Conservation (phyloP, 352 stramenopile genomes). For the Phytophthora meadii region DNA sequence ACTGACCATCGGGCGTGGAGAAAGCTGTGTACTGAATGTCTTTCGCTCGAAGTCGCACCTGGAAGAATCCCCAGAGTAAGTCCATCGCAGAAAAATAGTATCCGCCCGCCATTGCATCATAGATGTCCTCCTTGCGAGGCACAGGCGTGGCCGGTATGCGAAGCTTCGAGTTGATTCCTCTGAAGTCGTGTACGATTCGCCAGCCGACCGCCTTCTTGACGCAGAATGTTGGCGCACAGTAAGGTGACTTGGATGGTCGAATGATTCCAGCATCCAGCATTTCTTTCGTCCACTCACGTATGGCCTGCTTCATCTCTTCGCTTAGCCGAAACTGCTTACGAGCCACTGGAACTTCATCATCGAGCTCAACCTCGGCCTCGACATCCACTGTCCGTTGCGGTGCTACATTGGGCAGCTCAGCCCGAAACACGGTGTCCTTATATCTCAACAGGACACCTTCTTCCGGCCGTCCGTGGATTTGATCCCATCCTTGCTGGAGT, state of each 20-base stretch:
- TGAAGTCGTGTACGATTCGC: background rate
- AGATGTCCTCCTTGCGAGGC: background rate
- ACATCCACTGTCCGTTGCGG: background rate
- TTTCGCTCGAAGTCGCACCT: background rate
- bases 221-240: background rate
- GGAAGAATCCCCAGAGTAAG: background rate
- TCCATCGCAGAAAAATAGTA: background rate
- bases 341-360: background rate
- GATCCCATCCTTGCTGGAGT: background rate
- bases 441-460: background rate
- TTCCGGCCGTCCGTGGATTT: background rate
- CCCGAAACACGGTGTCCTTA: background rate
- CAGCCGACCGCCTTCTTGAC: background rate
- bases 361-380: background rate
- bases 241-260: background rate
- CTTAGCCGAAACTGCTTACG: background rate
- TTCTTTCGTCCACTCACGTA: background rate
- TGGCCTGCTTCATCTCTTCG: background rate
- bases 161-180: background rate
- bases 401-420: background rate
- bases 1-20: constrained; percentile 1
- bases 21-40: constrained; percentile 4
- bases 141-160: background rate
- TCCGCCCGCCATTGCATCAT: background rate
- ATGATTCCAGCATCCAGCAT: background rate